A percentile compares a stretch with the other conserved stretches of the same genome.
Conservation (phyloP, 1,284 basidiomycete species). For the Irpex sp. region DNA sequence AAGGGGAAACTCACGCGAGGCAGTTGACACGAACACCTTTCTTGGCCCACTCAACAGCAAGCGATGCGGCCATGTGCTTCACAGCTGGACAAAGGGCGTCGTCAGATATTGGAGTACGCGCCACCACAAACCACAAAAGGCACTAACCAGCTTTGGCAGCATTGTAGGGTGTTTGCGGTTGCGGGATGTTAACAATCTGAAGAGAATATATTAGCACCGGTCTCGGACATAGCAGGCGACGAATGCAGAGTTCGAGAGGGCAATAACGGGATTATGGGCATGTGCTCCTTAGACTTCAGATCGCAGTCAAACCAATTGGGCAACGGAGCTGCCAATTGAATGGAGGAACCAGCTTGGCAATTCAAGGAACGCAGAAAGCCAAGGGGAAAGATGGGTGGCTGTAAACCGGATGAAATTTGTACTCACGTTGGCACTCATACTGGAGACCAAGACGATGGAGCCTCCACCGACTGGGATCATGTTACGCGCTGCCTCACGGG, state of each 20-base stretch:
- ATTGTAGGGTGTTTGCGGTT: slow-evolving; percentile 95
- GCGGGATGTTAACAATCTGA: slow-evolving; percentile 83
- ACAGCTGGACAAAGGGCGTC: slow-evolving; percentile 50
- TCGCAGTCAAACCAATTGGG: background rate
- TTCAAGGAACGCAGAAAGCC: background rate
- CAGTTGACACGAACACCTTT: slow-evolving; percentile 80
- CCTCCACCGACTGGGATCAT: slow-evolving; percentile 79
- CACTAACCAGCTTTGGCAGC: slow-evolving; percentile 80
- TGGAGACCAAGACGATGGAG: slow-evolving; percentile 84
- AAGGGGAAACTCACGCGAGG: slow-evolving; percentile 47
- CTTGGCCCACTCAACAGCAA: slow-evolving; percentile 91
- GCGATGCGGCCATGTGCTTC: slow-evolving; percentile 82
- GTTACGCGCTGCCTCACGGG: slow-evolving; percentile 83
- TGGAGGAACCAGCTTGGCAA: too few relatives aligned
- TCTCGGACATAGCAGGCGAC: background rate
- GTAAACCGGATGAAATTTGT: background rate
- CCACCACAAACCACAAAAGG: background rate
- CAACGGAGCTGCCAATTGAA: too few relatives aligned
- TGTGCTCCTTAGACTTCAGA: background rate
- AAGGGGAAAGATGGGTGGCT: background rate
- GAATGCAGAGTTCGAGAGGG: background rate
- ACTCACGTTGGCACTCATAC: slow-evolving; percentile 87
- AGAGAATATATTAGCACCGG: background rate
- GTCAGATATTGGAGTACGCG: background rate
- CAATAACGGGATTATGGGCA: background rate